These are phyloP conservation scores for Fusarium beomiforme DNA, from an alignment of 2,329 filamentous ascomycete species.

Conservation along the genomic window DNA sequence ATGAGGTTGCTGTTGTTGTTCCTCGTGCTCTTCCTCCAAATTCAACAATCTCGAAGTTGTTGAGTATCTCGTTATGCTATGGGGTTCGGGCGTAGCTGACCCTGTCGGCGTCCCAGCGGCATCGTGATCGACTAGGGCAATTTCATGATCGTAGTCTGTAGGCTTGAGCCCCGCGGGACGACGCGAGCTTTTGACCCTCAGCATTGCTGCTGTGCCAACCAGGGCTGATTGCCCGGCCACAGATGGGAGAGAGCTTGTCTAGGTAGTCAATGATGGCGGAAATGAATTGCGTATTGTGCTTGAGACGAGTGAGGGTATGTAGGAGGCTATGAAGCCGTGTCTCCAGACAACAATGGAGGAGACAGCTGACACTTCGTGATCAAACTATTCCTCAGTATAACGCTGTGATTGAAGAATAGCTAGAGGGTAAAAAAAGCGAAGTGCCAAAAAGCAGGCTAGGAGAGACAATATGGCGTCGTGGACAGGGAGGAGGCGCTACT, in stretches of 20 bases:
- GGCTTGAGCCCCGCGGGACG: constrained; percentile 65
- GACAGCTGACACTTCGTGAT: background rate
- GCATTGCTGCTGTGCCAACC: constrained; percentile 39
- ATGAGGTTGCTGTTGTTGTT: background rate
- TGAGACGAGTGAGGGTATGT: background rate
- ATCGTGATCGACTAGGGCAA: constrained; percentile 71
- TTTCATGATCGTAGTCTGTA: constrained; percentile 76
- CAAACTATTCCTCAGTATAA: background rate
- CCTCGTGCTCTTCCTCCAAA: constrained; percentile 29
- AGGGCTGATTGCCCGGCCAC: constrained; percentile 25
- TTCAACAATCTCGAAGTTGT: constrained; percentile 40
- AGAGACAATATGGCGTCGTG: constrained; percentile 28
- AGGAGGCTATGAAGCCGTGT: background rate
- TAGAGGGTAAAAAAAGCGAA: background rate
- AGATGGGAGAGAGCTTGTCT: background rate
- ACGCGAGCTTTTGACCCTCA: constrained; percentile 60
- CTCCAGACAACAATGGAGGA: background rate
- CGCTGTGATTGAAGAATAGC: constrained; percentile 2
- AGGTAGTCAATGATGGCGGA: background rate
- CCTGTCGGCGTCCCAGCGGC: constrained; percentile 38
- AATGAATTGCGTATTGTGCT: constrained; percentile 1
- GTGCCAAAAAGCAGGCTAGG: constrained; percentile 3
- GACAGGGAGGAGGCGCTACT: constrained; percentile 32
- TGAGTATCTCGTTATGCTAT: constrained; percentile 32
- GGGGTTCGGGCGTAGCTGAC: constrained; percentile 32